Evolutionary conservation across 768 basidiomycete species (phyloP).

Genomic region (Tricholoma furcatifolium): DNA sequence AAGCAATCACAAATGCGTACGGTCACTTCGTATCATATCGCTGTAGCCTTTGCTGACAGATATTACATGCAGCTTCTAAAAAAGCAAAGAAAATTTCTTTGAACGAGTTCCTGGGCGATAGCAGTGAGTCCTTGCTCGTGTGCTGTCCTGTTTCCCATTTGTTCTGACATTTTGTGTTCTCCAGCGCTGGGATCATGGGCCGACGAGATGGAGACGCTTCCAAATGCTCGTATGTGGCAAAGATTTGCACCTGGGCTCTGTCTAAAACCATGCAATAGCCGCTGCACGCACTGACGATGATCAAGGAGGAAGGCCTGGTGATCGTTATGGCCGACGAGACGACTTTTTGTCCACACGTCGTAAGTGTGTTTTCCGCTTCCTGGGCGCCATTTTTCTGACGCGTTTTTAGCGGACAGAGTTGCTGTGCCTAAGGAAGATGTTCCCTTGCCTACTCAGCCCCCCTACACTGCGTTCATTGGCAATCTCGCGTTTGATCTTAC

Average conservation of each 20-base stretch:
- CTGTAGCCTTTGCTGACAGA: not conserved
- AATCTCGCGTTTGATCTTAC: conserved; percentile 93
- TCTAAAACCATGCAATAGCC: conserved; percentile 41
- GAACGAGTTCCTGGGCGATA: conserved; percentile 89
- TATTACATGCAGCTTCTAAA: conserved; percentile 66
- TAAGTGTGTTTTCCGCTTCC: conserved; percentile 34
- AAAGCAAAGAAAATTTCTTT: conserved; percentile 92
- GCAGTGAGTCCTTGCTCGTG: conserved; percentile 50
- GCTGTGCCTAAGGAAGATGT: conserved; percentile 77
- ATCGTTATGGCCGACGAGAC: conserved; percentile 58
- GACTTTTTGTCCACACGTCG: conserved; percentile 64
- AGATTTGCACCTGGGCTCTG: not conserved
- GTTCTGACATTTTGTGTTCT: conserved; percentile 14
- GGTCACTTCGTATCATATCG: conserved; percentile 1
- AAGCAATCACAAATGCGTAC: conserved; percentile 19
- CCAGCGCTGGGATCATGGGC: conserved; percentile 94
- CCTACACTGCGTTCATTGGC: conserved; percentile 96
- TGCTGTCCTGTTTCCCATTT: conserved; percentile 7
- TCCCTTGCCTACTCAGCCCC: conserved; percentile 92
- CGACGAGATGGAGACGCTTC: conserved; percentile 94
- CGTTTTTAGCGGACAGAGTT: conserved; percentile 51
- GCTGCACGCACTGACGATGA: conserved; percentile 72
- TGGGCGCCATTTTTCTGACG: conserved; percentile 2
- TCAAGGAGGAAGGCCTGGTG: conserved; percentile 42
- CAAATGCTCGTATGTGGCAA: conserved; percentile 81